Evolutionary conservation across 176 grass and related monocot species (phyloP).

Genomic region (Rhynchospora breviuscula): DNA sequence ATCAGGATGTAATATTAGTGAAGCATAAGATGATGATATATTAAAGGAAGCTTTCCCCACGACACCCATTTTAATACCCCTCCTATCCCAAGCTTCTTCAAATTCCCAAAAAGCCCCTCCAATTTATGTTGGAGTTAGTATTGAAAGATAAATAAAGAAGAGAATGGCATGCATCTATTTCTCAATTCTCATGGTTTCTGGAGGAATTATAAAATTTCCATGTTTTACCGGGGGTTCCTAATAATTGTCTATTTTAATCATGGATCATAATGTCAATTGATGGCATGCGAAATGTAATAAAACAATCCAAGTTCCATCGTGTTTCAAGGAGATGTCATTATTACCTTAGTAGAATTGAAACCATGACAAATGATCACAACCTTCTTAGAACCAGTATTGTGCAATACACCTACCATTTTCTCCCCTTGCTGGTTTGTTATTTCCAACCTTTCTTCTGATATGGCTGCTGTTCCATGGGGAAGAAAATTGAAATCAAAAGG

Average conservation of each 20-base stretch:
- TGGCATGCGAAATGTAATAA: neutral
- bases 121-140: neutral
- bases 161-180: neutral
- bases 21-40: neutral
- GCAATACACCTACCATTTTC: conserved; percentile 12
- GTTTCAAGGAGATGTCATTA: neutral
- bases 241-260: neutral
- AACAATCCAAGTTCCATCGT: neutral
- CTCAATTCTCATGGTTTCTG: neutral
- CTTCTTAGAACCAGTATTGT: conserved; percentile 1
- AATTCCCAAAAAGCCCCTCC: neutral
- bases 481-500: neutral
- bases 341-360: conserved; percentile 22
- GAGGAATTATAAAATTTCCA: neutral
- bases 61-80: neutral
- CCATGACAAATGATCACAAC: conserved; percentile 28
- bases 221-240: neutral
- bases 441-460: conserved; percentile 37
- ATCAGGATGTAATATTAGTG: no score
- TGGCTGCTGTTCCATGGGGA: conserved; percentile 17
- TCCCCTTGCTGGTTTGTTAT: conserved; percentile 41
- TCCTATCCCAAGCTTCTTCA: no score
- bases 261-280: neutral
- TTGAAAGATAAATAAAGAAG: neutral
- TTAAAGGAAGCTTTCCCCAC: neutral